These are phyloP conservation scores for Gastrodia elata DNA, from an alignment of 106 monocot genomes.

Conservation along the genomic window DNA sequence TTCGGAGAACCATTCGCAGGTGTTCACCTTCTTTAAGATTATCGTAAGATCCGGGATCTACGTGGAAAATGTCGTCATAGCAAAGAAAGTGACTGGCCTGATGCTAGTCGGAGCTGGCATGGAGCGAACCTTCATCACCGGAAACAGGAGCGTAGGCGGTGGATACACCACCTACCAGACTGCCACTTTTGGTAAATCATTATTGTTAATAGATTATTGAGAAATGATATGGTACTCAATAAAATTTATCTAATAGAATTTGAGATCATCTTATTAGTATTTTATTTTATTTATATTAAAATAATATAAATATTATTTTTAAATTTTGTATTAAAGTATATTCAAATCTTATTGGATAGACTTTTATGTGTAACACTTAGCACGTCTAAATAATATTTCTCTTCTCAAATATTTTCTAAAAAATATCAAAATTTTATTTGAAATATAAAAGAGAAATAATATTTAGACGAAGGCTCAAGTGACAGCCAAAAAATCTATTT, in stretches of 20 bases:
- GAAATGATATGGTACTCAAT: too few relatives aligned
- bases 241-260: too few relatives aligned
- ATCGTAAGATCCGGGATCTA: neutral
- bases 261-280: too few relatives aligned
- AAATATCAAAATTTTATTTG: too few relatives aligned
- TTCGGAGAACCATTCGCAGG: neutral
- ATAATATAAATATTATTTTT: neutral
- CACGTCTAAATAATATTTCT: too few relatives aligned
- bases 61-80: slow-evolving; percentile 4
- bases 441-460: too few relatives aligned
- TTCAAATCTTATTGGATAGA: too few relatives aligned
- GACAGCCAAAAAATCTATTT: too few relatives aligned
- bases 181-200: slow-evolving; percentile 5
- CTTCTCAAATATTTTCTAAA: too few relatives aligned
- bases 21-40: slow-evolving; percentile 1
- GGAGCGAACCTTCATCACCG: slow-evolving; percentile 2
- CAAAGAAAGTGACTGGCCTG: neutral
- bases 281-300: neutral
- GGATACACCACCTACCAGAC: slow-evolving; percentile 7
- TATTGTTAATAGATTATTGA: neutral
- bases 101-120: slow-evolving; percentile 1
- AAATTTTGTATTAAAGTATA: too few relatives aligned
- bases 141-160: neutral
- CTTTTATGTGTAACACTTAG: too few relatives aligned
- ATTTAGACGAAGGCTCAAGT: too few relatives aligned